Evolutionary conservation across 192 early-diverging fungal genomes (phyloP), one percentile per base, ranked within the genome.

Genomic region (Backusella psychrophila): DNA sequence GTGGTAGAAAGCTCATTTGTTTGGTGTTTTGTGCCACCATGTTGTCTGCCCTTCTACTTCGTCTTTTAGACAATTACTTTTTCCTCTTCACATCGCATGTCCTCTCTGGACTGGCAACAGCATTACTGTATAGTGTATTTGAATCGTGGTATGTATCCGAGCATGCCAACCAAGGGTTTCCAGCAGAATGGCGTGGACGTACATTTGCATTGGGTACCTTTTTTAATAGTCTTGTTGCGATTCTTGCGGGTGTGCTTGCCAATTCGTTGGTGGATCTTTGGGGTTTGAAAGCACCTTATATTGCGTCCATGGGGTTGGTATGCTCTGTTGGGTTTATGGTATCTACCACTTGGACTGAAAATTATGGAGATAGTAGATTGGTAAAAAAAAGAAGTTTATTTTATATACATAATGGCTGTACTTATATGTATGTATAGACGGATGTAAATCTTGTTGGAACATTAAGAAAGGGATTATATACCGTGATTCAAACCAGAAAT

Each of bases 191-290:
- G 65, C 84, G 94, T 17, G 83, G 88, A 9, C 83, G 81, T 23
- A 93, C 90, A 12, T 94, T 94, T 75, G 85, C 89, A 4, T 83
- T 80, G 19, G 81, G 89, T 26, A 91, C 88, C 8, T 93, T 93
- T 66, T 70, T 90, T 6, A 94, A 94, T 77, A 89, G 91, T 8
- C 44, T 92, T 38, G 88, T 93, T 2, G 93, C 93, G 6, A 93
- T 94, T 49, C 44, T 87, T 53, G 80, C 84, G 38, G 91, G 92
- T 19, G 36, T 95, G 9, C 49, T 94, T 5, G 92, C 92, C 46
- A 90, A 94, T 80, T 70, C 81, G 5, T 67, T 85, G 4, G 92
- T 90, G 26, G 81, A 87, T 52, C 38, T 70, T 33, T 91, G 74
- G 31, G 91, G 91, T 11, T 34, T 86, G 31, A 83, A 83, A 4